Conservation (phyloP, 1,139 yeast species). For the Candida sp. region DNA sequence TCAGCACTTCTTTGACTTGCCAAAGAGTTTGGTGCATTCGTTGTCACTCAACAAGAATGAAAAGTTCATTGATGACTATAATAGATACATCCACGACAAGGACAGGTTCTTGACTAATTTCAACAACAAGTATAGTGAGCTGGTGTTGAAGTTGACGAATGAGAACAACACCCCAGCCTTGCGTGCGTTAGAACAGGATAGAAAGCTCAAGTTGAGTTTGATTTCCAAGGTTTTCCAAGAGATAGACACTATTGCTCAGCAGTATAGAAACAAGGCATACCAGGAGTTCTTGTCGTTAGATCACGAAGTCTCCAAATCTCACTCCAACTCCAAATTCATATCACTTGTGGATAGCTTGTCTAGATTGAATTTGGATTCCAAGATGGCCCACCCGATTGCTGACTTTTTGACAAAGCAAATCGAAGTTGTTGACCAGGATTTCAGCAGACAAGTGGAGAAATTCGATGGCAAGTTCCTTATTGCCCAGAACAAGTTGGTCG, state of each 20-base stretch:
- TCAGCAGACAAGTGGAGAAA: constrained; percentile 40
- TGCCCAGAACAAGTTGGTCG: constrained; percentile 43
- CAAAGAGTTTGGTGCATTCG: constrained; percentile 57
- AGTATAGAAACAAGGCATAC: constrained; percentile 69
- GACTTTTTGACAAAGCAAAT: constrained; percentile 43
- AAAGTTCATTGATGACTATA: constrained; percentile 70
- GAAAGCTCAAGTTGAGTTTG: constrained; percentile 43
- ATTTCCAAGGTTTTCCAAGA: constrained; percentile 60
- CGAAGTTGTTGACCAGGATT: constrained; percentile 34
- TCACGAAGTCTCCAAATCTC: constrained; percentile 28
- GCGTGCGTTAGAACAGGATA: constrained; percentile 24
- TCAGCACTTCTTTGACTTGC: constrained; percentile 72
- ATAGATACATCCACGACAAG: constrained; percentile 45
- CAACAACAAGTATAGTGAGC: constrained; percentile 18
- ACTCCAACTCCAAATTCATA: constrained; percentile 32
- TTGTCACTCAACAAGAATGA: constrained; percentile 70
- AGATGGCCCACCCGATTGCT: constrained; percentile 33
- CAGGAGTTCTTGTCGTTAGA: constrained; percentile 53
- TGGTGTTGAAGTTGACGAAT: constrained; percentile 16
- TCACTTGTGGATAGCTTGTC: constrained; percentile 45
- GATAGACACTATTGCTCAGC: constrained; percentile 65
- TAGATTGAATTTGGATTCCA: constrained; percentile 27
- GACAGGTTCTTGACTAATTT: constrained; percentile 21
- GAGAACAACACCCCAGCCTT: constrained; percentile 20
- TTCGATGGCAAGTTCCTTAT: constrained; percentile 37